A percentile compares a stretch with the other conserved stretches of the same genome.
Conservation (phyloP, 148 eudicot genomes). For the Fagopyrum homotropicum region DNA sequence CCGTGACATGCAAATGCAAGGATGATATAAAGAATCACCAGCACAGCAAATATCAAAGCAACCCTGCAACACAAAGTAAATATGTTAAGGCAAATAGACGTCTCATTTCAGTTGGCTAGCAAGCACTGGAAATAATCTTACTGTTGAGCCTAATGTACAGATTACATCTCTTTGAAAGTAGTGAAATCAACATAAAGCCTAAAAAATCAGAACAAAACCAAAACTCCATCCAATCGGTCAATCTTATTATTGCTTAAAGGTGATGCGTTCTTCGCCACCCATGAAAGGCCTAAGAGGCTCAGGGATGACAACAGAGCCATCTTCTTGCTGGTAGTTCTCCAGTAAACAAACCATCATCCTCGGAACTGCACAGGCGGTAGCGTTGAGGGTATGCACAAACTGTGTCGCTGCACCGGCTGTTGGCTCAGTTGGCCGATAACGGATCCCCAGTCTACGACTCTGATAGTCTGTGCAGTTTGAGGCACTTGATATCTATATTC, state of each 20-base stretch:
- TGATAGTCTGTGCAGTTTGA: constrained; percentile 95
- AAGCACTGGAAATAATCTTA: background rate
- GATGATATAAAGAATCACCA: constrained; percentile 66
- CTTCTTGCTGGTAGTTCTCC: constrained; percentile 88
- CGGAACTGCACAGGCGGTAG: constrained; percentile 92
- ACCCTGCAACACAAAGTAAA: constrained; percentile 41
- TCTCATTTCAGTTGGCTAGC: background rate
- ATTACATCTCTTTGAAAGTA: background rate
- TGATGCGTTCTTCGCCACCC: constrained; percentile 64
- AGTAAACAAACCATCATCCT: constrained; percentile 90
- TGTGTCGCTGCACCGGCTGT: constrained; percentile 40
- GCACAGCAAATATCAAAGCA: constrained; percentile 54
- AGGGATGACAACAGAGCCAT: constrained; percentile 68
- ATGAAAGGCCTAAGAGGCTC: constrained; percentile 76
- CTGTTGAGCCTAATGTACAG: background rate
- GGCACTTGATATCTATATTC: constrained; percentile 78
- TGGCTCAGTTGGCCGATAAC: constrained; percentile 58
- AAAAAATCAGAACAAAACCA: background rate
- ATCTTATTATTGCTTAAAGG: constrained; percentile 31
- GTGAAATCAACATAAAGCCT: background rate
- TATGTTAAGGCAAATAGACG: background rate
- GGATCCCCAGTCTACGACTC: constrained; percentile 79
- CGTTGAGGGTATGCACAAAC: constrained; percentile 88
- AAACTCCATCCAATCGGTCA: background rate
- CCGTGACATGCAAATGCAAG: constrained; percentile 86